Evolutionary conservation across 192 early-diverging fungal genomes (phyloP).

Genomic region (Phlyctochytrium arcticum): DNA sequence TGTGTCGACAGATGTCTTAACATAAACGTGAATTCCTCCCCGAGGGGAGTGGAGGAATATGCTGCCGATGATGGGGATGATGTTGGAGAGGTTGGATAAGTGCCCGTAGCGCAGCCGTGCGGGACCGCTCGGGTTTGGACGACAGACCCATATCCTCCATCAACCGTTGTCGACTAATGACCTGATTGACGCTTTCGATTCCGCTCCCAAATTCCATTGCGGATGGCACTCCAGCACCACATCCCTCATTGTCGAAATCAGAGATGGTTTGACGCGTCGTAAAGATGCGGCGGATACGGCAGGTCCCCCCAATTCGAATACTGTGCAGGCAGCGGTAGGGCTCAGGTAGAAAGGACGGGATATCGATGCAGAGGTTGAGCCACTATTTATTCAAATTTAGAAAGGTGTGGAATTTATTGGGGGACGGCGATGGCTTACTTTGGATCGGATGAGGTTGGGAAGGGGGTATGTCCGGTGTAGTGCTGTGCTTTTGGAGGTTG

Average conservation of each 20-base stretch:
- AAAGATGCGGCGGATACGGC: slow-evolving; percentile 40
- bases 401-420: background rate
- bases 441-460: slow-evolving; percentile 13
- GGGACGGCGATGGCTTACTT: slow-evolving; percentile 16
- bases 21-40: too few relatives aligned
- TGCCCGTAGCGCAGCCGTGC: too few relatives aligned
- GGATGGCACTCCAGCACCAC: too few relatives aligned
- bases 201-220: background rate
- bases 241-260: slow-evolving; percentile 18
- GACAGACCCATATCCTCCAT: too few relatives aligned
- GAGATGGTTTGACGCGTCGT: slow-evolving; percentile 30
- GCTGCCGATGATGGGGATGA: too few relatives aligned
- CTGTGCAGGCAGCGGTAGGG: slow-evolving; percentile 34
- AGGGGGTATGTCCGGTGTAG: slow-evolving; percentile 38
- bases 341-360: slow-evolving; percentile 31
- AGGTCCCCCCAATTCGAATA: slow-evolving; percentile 27
- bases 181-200: background rate
- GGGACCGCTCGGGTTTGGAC: too few relatives aligned
- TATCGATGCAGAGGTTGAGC: slow-evolving; percentile 42
- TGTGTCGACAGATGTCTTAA: too few relatives aligned
- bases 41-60: too few relatives aligned
- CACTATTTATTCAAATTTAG: slow-evolving; percentile 21
- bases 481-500: slow-evolving; percentile 36
- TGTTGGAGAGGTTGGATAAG: too few relatives aligned
- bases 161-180: background rate